Evolutionary conservation across 768 basidiomycete genomes (phyloP), one percentile per base, ranked within the genome.

Genomic region (Lactarius psammicola): DNA sequence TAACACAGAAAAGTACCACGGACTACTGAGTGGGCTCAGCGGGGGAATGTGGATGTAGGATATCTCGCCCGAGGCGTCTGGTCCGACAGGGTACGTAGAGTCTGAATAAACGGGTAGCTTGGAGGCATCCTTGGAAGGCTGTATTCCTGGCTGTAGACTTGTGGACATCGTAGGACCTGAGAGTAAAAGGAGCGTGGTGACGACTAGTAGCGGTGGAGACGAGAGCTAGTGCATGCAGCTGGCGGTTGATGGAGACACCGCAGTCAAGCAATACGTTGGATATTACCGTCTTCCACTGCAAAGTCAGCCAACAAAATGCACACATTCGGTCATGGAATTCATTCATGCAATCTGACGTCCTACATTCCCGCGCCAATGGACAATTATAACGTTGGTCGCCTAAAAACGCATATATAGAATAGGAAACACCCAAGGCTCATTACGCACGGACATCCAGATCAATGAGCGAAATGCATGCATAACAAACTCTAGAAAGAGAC

Each of bases 341-440:
- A 68, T 67, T 62, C 34, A 34, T 59, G 44, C 46, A 44, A 44
- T 60, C 44, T 54, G 54, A 60, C 60, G 59, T 62, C 60, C 59
- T 53, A 67, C 59, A 61, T 51, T 36, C 44, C 56, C 17, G 64
- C 34, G 20, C 18, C 51, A 55, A 23, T 42, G 42, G 49, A 58
- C 57, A 40, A 63, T 62, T 40, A 67, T 55, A 42, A 33, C 61
- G 31, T n/a, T 42, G 49, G 46, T 49, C 56, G 56, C 56, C 62
- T 62, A 58, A 59, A 63, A 57, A 62, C 53, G 65, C 65, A 54
- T 63, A 67, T 63, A 69, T 62, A 69, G 56, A 44, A 57, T 56
- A 67, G 44, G 44, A 62, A 58, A 69, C 66, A 67, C 46, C 49
- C 60, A 18, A 18, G 31, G 53, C n/a, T 34, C 61, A 44, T 33